Conservation (phyloP, 768 basidiomycete species). For the Lyophyllum shimeji region DNA sequence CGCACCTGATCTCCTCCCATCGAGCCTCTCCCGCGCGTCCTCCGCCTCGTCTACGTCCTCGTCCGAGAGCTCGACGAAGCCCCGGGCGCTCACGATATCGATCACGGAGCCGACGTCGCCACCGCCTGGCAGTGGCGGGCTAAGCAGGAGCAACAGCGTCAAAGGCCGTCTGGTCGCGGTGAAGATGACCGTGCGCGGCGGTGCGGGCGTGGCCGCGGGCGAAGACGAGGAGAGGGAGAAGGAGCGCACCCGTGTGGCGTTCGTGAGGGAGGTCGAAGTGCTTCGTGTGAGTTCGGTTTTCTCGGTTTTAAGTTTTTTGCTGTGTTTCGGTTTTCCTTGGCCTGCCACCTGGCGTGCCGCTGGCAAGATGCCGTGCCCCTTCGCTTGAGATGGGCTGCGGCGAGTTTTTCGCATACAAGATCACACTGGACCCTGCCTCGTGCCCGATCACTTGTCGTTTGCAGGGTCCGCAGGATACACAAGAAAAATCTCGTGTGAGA, state of each 20-base stretch:
- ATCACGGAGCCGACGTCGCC: constrained; percentile 6
- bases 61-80: neutral
- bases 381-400: neutral
- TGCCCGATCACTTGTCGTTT: neutral
- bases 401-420: neutral
- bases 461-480: no score
- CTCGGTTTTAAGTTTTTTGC: constrained; percentile 1
- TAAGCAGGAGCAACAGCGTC: constrained; percentile 4
- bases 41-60: constrained; percentile 9
- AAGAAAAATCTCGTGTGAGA: no score
- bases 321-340: neutral
- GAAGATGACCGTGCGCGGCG: constrained; percentile 43
- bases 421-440: neutral
- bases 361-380: neutral
- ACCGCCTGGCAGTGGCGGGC: neutral
- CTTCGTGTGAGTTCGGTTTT: constrained; percentile 54
- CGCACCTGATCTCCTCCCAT: neutral
- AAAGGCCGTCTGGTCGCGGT: constrained; percentile 38
- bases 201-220: constrained; percentile 23
- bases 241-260: constrained; percentile 73
- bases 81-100: constrained; percentile 2
- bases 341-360: neutral
- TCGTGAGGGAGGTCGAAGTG: constrained; percentile 82
- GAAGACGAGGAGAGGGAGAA: constrained; percentile 48
- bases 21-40: constrained; percentile 16